Percentiles rank a stretch among this genome's conserved stretches.
Evolutionary conservation across 2,329 filamentous ascomycete species (phyloP).

Genomic region (Dactylellina sp.): DNA sequence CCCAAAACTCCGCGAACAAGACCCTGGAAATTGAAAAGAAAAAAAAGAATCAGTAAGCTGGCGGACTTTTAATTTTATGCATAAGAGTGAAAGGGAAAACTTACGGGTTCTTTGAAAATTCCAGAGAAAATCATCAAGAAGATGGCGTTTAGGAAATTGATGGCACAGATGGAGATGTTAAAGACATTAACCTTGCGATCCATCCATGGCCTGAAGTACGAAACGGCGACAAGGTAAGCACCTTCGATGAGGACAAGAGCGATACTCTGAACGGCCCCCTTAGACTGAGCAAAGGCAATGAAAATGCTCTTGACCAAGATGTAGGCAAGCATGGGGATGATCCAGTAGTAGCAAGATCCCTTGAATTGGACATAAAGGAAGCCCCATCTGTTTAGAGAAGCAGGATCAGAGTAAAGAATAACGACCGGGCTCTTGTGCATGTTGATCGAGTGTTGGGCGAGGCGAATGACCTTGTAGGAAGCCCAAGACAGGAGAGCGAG

Average conservation of each 20-base stretch:
- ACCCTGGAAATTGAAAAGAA: no score
- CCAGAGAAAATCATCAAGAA: constrained; percentile 90
- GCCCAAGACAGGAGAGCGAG: constrained; percentile 83
- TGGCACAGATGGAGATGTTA: constrained; percentile 88
- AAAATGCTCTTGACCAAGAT: constrained; percentile 90
- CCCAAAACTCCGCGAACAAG: constrained; percentile 89
- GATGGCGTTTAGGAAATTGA: constrained; percentile 92
- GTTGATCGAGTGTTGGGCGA: constrained; percentile 85
- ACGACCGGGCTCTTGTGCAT: constrained; percentile 98
- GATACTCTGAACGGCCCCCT: constrained; percentile 79
- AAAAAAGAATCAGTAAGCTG: constrained; percentile 39
- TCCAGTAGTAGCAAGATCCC: constrained; percentile 94
- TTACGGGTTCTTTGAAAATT: constrained; percentile 82
- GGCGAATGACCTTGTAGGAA: constrained; percentile 85
- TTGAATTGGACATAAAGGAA: constrained; percentile 98
- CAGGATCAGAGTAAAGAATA: constrained; percentile 95
- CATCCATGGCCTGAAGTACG: constrained; percentile 93
- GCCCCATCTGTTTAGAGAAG: constrained; percentile 95
- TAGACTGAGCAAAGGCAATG: constrained; percentile 80
- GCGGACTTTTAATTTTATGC: constrained; percentile 32
- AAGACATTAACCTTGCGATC: constrained; percentile 98
- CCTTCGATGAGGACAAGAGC: constrained; percentile 86
- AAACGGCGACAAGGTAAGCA: constrained; percentile 78
- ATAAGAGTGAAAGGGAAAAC: constrained; percentile 62
- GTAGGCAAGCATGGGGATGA: constrained; percentile 82